Conservation (phyloP, 2,329 filamentous ascomycete species). For the Aureobasidium sp. region DNA sequence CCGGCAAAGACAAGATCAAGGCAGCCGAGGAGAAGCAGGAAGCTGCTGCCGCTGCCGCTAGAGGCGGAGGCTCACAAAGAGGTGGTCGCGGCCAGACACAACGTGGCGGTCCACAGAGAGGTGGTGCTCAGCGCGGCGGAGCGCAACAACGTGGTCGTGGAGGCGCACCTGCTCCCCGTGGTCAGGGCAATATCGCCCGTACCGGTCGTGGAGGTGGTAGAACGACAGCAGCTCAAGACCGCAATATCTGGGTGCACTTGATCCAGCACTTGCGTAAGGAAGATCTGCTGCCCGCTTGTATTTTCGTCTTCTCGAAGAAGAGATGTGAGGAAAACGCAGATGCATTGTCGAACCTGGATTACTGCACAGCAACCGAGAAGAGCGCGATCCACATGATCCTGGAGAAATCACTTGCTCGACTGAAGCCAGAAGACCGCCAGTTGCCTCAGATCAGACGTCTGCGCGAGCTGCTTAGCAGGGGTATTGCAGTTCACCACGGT, state of each 20-base stretch:
- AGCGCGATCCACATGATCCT: constrained; percentile 97
- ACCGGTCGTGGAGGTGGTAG: constrained; percentile 77
- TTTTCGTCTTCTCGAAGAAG: constrained; percentile 98
- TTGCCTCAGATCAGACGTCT: constrained; percentile 90
- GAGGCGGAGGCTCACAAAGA: constrained; percentile 39
- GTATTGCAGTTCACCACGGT: constrained; percentile 93
- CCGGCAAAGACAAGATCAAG: constrained; percentile 71
- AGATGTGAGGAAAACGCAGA: constrained; percentile 96
- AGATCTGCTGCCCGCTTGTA: constrained; percentile 80
- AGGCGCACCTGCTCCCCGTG: constrained; percentile 44
- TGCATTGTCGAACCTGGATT: constrained; percentile 89
- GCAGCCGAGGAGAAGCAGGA: constrained; percentile 39
- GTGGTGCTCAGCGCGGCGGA: constrained; percentile 40
- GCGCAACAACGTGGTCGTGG: constrained; percentile 46
- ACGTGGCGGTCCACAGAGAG: constrained; percentile 40
- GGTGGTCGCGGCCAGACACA: constrained; percentile 45
- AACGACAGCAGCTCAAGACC: constrained; percentile 86
- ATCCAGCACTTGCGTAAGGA: constrained; percentile 86
- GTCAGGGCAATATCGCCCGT: constrained; percentile 79
- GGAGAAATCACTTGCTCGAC: constrained; percentile 82
- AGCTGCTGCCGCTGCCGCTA: constrained; percentile 39
- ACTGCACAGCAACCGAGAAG: constrained; percentile 87
- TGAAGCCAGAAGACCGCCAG: constrained; percentile 81
- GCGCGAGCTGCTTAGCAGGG: constrained; percentile 74
- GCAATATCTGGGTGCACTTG: constrained; percentile 92